phyloP scores from a whole-genome alignment of 805 yeast genomes.

The Yamadazyma philogaea region DNA sequence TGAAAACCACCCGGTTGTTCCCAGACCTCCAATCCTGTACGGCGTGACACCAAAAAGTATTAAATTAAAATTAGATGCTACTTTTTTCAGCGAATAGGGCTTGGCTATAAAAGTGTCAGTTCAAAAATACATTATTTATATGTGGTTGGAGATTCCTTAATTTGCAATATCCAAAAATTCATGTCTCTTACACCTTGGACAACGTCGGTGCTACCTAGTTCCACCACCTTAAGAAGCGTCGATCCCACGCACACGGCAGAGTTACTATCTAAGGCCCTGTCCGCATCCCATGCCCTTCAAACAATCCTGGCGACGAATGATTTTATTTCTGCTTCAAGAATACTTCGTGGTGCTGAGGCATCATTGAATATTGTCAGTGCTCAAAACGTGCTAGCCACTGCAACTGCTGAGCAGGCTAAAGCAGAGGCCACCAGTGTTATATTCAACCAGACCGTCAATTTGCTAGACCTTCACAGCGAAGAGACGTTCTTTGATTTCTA shows the following conservation, averaged over 20 bases:
- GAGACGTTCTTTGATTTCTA: conserved; percentile 31
- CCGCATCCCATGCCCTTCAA: conserved; percentile 15
- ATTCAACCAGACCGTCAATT: conserved; percentile 27
- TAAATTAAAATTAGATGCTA: neutral
- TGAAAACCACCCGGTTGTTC: no score
- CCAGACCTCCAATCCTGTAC: neutral
- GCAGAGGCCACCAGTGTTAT: conserved; percentile 31
- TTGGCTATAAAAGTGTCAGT: no score
- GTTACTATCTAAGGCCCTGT: conserved; percentile 18
- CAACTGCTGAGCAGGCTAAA: conserved; percentile 24
- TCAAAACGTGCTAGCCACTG: conserved; percentile 33
- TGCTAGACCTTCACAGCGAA: conserved; percentile 24
- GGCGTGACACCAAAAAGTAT: neutral
- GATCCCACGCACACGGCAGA: conserved; percentile 17
- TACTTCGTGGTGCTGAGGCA: conserved; percentile 32
- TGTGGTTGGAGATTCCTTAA: neutral
- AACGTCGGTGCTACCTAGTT: conserved; percentile 24
- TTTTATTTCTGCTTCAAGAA: conserved; percentile 19
- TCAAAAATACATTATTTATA: no score
- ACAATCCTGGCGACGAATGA: conserved; percentile 13
- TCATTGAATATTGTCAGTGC: conserved; percentile 31
- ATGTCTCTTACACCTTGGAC: conserved; percentile 20
- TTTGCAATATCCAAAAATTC: neutral
- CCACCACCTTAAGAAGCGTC: conserved; percentile 25
- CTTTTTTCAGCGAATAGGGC: no score